Conservation (phyloP, 129 eudicot genomes). For the Centaurea solstitialis region DNA sequence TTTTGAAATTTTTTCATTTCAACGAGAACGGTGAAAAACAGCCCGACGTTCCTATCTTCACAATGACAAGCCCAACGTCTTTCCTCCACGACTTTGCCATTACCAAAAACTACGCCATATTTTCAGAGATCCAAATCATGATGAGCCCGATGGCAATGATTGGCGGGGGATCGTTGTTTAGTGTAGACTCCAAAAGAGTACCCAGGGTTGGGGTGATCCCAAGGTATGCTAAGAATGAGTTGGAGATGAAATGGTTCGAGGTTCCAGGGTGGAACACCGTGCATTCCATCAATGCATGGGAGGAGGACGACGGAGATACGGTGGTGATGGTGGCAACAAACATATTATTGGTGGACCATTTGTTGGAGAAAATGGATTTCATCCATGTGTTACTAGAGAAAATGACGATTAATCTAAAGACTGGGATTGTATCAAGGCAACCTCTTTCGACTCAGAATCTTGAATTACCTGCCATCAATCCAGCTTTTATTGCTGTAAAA, state of each 20-base stretch:
- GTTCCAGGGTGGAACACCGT: constrained; percentile 46
- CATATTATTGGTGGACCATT: constrained; percentile 49
- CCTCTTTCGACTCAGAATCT: constrained; percentile 38
- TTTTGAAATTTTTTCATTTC: constrained; percentile 24
- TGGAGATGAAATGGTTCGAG: constrained; percentile 49
- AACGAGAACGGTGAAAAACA: no score
- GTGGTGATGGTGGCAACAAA: constrained; percentile 53
- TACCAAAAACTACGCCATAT: constrained; percentile 45
- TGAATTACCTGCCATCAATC: constrained; percentile 34
- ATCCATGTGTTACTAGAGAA: constrained; percentile 49
- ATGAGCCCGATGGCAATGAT: constrained; percentile 49
- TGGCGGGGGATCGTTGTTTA: constrained; percentile 43
- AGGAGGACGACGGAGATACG: constrained; percentile 20
- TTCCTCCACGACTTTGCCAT: neutral
- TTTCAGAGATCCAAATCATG: constrained; percentile 40
- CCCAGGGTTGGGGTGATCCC: constrained; percentile 45
- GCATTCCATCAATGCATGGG: constrained; percentile 57
- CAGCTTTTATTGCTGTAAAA: constrained; percentile 26
- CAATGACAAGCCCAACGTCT: no score
- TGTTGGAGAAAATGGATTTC: constrained; percentile 44
- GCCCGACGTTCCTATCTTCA: no score
- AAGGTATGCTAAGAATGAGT: constrained; percentile 46
- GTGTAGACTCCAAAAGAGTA: constrained; percentile 35
- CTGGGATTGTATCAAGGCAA: constrained; percentile 31
- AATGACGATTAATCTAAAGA: constrained; percentile 37